phyloP scores from a whole-genome alignment of 257 asterid genomes.

The Solanum tacnaense region DNA sequence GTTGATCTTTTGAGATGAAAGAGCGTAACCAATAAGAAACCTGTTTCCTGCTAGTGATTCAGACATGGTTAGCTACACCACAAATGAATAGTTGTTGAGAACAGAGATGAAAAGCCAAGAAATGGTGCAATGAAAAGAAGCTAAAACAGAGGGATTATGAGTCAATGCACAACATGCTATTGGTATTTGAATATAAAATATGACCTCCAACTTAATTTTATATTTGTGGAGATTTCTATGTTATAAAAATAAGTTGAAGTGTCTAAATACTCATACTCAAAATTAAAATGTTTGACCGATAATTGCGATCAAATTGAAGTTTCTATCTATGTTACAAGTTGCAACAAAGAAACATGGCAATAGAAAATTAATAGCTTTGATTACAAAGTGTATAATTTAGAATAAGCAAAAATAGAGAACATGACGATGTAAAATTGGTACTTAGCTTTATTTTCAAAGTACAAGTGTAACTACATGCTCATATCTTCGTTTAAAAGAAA shows the following conservation, averaged over 20 bases:
- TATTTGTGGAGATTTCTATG: too few relatives aligned
- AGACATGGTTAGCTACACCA: neutral
- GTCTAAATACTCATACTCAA: too few relatives aligned
- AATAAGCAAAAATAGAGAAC: neutral
- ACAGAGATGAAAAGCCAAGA: neutral
- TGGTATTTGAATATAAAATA: neutral
- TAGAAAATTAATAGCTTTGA: neutral
- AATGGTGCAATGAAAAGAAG: neutral
- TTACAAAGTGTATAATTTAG: neutral
- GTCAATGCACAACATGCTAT: neutral
- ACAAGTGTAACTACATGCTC: neutral
- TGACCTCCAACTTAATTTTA: neutral
- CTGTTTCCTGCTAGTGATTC: conserved; percentile 1
- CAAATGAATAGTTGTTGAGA: neutral
- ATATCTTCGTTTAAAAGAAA: neutral
- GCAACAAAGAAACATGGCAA: neutral
- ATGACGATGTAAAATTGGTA: neutral
- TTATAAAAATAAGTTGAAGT: too few relatives aligned
- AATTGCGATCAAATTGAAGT: too few relatives aligned
- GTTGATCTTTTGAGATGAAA: conserved; percentile 47
- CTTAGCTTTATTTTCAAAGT: neutral
- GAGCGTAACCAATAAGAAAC: conserved; percentile 56
- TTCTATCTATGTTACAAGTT: neutral
- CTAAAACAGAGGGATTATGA: neutral
- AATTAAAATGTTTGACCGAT: too few relatives aligned